Conservation (phyloP, 805 yeast species). For the Tetrapisispora fleetii region DNA sequence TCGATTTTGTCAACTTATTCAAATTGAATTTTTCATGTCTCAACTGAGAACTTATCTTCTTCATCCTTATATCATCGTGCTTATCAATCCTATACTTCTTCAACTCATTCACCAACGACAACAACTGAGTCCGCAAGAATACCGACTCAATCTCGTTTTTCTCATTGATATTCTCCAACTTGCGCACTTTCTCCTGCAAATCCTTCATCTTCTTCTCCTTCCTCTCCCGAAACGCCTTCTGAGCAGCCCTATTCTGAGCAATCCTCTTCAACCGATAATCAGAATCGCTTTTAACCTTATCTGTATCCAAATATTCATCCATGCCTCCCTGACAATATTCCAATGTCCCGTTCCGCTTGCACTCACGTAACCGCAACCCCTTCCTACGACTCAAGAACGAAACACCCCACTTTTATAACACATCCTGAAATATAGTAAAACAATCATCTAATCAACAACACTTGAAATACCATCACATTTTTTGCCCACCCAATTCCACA, state of each 20-base stretch:
- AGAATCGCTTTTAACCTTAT: conserved; percentile 27
- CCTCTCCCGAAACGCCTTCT: conserved; percentile 89
- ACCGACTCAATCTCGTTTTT: conserved; percentile 66
- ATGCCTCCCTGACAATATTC: not conserved
- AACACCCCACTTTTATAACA: too few relatives aligned
- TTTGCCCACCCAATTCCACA: too few relatives aligned
- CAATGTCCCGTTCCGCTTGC: too few relatives aligned
- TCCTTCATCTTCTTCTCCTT: conserved; percentile 82
- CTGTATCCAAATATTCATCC: not conserved
- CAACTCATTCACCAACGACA: conserved; percentile 62
- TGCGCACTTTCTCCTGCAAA: conserved; percentile 65
- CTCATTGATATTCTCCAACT: conserved; percentile 60
- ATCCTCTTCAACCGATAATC: conserved; percentile 83
- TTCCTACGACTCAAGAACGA: too few relatives aligned
- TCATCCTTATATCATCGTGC: conserved; percentile 20
- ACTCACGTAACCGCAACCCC: too few relatives aligned
- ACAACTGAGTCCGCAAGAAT: conserved; percentile 67
- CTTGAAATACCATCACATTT: too few relatives aligned
- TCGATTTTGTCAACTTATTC: not conserved
- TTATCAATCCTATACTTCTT: conserved; percentile 33
- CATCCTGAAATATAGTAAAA: too few relatives aligned
- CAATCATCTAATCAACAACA: too few relatives aligned
- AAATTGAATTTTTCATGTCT: not conserved
- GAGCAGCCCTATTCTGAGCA: conserved; percentile 98
- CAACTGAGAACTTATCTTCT: conserved; percentile 3